phyloP scores from a whole-genome alignment of 345 rosid species.

The Limnanthes douglasii region DNA sequence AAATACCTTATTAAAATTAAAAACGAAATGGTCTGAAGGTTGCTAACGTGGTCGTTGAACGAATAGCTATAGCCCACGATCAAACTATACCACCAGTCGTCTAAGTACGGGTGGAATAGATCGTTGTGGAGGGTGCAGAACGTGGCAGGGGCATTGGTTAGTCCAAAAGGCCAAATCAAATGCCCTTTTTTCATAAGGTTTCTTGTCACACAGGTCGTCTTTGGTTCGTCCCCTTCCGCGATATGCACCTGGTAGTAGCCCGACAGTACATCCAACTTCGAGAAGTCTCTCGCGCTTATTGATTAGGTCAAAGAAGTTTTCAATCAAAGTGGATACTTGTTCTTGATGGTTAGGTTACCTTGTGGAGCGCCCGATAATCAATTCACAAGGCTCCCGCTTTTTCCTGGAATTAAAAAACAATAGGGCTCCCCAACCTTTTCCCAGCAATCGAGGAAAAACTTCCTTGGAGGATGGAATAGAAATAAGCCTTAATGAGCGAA shows the following conservation, averaged over 20 bases:
- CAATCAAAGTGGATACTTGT: too few relatives aligned
- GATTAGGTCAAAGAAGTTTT: background rate
- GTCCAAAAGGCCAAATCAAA: background rate
- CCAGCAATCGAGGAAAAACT: background rate
- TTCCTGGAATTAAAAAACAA: background rate
- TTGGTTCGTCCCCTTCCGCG: background rate
- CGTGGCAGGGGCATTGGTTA: background rate
- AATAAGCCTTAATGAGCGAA: background rate
- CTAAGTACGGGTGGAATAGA: background rate
- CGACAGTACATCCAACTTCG: background rate
- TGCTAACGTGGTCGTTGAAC: background rate
- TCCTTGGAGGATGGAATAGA: background rate
- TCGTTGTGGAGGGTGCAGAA: background rate
- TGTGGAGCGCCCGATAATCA: background rate
- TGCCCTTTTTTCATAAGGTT: background rate
- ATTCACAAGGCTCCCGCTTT: background rate
- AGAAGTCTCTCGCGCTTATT: background rate
- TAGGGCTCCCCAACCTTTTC: background rate
- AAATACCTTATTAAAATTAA: background rate
- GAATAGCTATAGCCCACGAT: conserved; percentile 1
- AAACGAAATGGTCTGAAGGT: background rate
- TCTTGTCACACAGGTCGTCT: background rate
- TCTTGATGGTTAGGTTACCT: background rate
- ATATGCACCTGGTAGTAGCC: background rate
- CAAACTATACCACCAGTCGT: background rate